Evolutionary conservation across 192 early-diverging fungal species (phyloP).

Genomic region (Irineochytrium annulatum): DNA sequence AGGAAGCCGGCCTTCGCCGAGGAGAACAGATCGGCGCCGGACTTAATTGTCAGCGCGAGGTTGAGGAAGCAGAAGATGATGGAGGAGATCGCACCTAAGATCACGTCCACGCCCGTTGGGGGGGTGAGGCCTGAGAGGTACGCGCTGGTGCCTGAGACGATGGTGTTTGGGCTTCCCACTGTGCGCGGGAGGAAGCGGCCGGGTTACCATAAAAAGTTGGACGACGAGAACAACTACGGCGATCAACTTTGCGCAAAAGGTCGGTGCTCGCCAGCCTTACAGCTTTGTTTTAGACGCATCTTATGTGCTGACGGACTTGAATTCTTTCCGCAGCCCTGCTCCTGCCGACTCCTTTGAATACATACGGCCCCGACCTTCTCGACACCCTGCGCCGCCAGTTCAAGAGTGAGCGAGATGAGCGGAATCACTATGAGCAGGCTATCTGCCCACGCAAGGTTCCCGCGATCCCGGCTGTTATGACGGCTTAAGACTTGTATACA

Average conservation of each 20-base stretch:
- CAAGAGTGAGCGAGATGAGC: no score
- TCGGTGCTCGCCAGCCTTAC: neutral
- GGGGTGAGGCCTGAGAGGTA: constrained; percentile 3
- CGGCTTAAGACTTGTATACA: no score
- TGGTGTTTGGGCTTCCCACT: constrained; percentile 37
- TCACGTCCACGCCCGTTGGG: constrained; percentile 14
- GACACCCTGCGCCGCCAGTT: neutral
- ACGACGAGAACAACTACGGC: constrained; percentile 42
- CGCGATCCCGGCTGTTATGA: no score
- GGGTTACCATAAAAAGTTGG: constrained; percentile 26
- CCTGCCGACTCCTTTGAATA: constrained; percentile 35
- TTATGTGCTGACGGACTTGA: constrained; percentile 3
- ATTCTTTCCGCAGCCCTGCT: constrained; percentile 16
- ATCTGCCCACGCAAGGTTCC: no score
- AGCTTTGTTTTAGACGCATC: neutral
- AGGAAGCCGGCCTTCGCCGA: neutral
- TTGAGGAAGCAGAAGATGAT: constrained; percentile 10
- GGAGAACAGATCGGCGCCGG: constrained; percentile 9
- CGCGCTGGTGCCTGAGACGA: neutral
- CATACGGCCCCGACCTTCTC: constrained; percentile 26
- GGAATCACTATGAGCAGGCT: no score
- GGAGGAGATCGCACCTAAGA: constrained; percentile 20
- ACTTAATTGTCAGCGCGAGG: constrained; percentile 1
- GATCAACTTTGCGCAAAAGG: constrained; percentile 37
- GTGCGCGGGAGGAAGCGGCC: constrained; percentile 22